These are phyloP conservation scores for Anastatica hierochuntica DNA, from an alignment of 345 rosid genomes.

Conservation along the genomic window DNA sequence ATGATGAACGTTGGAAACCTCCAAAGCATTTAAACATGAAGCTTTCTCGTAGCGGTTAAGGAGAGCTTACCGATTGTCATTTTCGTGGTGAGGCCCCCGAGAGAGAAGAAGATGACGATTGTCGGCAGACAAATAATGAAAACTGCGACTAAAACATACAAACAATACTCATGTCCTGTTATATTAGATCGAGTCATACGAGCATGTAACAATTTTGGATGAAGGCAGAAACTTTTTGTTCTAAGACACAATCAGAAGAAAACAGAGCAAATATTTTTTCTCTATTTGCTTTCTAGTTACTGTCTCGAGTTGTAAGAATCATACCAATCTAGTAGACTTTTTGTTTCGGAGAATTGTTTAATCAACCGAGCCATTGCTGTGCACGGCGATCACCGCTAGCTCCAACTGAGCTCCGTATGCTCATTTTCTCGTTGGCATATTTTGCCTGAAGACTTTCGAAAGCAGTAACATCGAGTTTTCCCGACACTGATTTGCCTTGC, in stretches of 20 bases:
- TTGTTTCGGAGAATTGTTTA: neutral
- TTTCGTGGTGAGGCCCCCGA: conserved; percentile 73
- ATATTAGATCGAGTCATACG: conserved; percentile 8
- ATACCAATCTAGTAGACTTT: conserved; percentile 12
- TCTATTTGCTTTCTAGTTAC: conserved; percentile 3
- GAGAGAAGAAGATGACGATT: conserved; percentile 54
- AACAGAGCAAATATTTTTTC: conserved; percentile 10
- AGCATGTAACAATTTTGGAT: conserved; percentile 21
- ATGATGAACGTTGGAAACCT: conserved; percentile 18
- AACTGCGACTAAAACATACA: conserved; percentile 59
- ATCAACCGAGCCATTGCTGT: conserved; percentile 89
- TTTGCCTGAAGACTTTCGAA: conserved; percentile 87
- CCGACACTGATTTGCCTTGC: conserved; percentile 86
- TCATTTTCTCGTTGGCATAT: conserved; percentile 77
- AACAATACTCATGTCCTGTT: neutral
- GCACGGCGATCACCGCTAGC: conserved; percentile 78
- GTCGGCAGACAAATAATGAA: conserved; percentile 41
- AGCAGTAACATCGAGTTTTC: conserved; percentile 85
- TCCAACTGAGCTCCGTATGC: conserved; percentile 80
- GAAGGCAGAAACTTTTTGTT: conserved; percentile 18
- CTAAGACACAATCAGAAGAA: conserved; percentile 6
- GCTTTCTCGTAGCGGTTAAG: no score
- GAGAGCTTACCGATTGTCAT: conserved; percentile 49
- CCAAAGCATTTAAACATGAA: neutral
- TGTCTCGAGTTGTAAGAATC: neutral